These are phyloP conservation scores for Phaffia rhodozyma DNA, from an alignment of 1,284 basidiomycete species.

Conservation along the genomic window DNA sequence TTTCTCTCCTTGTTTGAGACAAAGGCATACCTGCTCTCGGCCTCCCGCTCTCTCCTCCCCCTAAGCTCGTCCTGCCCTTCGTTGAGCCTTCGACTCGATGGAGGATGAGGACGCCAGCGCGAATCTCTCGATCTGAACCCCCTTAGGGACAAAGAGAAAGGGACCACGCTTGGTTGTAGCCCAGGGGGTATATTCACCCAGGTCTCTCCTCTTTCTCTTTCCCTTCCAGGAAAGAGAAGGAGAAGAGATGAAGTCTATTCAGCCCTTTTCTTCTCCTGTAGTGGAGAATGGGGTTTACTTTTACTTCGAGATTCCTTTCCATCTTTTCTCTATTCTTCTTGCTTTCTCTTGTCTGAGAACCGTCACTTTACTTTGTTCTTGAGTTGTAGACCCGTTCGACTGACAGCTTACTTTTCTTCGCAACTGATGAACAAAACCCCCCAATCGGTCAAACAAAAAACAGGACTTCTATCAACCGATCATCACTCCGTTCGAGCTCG, in stretches of 20 bases:
- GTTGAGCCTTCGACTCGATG: not conserved
- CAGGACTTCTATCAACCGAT: conserved; percentile 85
- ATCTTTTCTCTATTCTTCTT: not conserved
- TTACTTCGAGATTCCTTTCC: conserved; percentile 10
- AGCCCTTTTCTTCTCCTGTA: conserved; percentile 16
- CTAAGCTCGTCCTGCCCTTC: not conserved
- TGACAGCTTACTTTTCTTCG: not conserved
- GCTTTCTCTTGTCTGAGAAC: not conserved
- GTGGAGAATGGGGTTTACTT: conserved; percentile 16
- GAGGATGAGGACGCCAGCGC: not conserved
- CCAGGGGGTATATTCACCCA: conserved; percentile 9
- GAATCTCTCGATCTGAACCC: not conserved
- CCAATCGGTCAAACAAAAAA: not conserved
- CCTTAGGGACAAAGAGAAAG: not conserved
- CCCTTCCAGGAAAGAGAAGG: not conserved
- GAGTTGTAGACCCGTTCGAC: not conserved
- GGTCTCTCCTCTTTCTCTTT: not conserved
- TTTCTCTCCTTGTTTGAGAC: too few species aligned
- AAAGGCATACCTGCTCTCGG: too few species aligned
- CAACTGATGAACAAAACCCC: not conserved
- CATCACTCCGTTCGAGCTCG: conserved; percentile 86
- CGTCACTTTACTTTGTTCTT: not conserved
- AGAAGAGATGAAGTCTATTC: conserved; percentile 7
- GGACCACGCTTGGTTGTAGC: not conserved
- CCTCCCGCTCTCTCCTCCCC: not conserved